Evolutionary conservation across 2,329 filamentous ascomycete species (phyloP).

Genomic region (Verticillium albo-atrum): DNA sequence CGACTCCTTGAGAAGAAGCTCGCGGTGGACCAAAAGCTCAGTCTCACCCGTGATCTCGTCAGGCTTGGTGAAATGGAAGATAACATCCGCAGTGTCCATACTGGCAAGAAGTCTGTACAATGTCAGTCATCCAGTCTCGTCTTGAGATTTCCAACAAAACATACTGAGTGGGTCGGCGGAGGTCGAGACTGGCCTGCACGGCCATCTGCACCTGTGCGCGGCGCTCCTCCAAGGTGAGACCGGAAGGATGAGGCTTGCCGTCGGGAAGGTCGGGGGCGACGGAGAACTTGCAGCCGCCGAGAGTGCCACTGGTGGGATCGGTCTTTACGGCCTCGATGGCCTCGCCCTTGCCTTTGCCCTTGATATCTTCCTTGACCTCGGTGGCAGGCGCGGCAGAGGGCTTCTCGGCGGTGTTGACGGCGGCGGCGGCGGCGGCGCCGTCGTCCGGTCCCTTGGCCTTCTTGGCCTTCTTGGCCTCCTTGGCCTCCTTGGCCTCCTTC

Average conservation of each 20-base stretch:
- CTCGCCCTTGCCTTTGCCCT: constrained; percentile 1
- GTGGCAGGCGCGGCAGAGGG: neutral
- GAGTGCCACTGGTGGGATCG: neutral
- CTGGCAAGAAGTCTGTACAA: neutral
- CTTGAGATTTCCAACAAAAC: neutral
- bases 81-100: neutral
- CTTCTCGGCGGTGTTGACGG: neutral
- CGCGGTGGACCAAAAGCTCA: constrained; percentile 19
- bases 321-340: neutral
- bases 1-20: constrained; percentile 26
- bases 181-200: neutral
- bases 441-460: neutral
- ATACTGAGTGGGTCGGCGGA: neutral
- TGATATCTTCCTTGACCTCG: neutral
- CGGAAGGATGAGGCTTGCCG: neutral
- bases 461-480: neutral
- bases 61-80: constrained; percentile 1
- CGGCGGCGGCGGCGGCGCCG: neutral
- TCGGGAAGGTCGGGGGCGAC: neutral
- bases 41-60: neutral
- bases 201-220: neutral
- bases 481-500: neutral
- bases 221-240: neutral
- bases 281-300: neutral
- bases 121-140: neutral